Evolutionary conservation across 306 rosid genomes (phyloP).

Genomic region (Leucaena leucocephala): DNA sequence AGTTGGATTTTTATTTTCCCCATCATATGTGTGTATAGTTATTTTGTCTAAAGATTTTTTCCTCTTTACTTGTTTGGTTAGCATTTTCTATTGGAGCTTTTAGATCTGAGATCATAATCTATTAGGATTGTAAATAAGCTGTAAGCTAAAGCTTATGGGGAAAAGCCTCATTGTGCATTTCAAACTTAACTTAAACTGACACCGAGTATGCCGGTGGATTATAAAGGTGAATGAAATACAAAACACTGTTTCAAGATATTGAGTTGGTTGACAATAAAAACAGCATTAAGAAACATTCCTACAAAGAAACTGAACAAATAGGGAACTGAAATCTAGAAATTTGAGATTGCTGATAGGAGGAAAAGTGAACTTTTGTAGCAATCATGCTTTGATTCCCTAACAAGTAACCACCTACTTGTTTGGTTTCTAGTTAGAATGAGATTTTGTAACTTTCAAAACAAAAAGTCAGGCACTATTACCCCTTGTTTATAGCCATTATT

Average conservation of each 20-base stretch:
- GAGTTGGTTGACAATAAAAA: not conserved
- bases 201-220: not conserved
- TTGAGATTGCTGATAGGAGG: not conserved
- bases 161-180: not conserved
- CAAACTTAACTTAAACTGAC: not conserved
- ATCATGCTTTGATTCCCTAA: conserved; percentile 18
- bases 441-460: not conserved
- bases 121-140: not conserved
- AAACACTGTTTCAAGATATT: not conserved
- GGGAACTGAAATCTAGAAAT: not conserved
- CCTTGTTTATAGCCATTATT: not conserved
- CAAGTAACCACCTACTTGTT: not conserved
- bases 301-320: not conserved
- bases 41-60: not conserved
- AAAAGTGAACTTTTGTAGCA: not conserved
- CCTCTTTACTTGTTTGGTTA: not conserved
- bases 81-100: not conserved
- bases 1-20: conserved; percentile 7
- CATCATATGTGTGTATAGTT: not conserved
- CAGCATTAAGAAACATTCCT: not conserved
- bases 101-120: not conserved
- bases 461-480: not conserved
- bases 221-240: not conserved
- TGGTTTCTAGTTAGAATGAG: not conserved
- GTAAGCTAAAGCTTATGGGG: not conserved